Percentiles rank a stretch among this genome's conserved stretches.
These are phyloP conservation scores for Neurospora sp. DNA, from an alignment of 495 filamentous ascomycete species.

Conservation along the genomic window DNA sequence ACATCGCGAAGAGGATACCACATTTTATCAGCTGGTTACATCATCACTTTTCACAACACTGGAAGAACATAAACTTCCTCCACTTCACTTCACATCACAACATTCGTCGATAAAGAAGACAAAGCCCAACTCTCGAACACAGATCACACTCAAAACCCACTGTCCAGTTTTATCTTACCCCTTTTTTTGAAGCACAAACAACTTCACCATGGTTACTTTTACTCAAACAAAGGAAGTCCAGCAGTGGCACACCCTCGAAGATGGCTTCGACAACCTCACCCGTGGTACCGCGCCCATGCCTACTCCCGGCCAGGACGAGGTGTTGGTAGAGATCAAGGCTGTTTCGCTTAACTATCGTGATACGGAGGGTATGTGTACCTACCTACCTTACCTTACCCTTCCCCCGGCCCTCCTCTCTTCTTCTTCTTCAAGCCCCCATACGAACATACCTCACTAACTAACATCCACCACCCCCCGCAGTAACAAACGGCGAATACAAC, in stretches of 20 bases:
- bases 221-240: neutral
- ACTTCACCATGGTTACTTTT: neutral
- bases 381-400: too few species aligned
- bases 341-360: slow-evolving; percentile 53
- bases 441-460: neutral
- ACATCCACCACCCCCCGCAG: slow-evolving; percentile 14
- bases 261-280: slow-evolving; percentile 41
- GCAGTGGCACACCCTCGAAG: slow-evolving; percentile 1
- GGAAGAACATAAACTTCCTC: neutral
- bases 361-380: slow-evolving; percentile 26
- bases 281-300: slow-evolving; percentile 32
- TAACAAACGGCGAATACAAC: slow-evolving; percentile 46
- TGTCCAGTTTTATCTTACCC: too few species aligned
- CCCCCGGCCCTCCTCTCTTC: neutral
- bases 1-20: neutral
- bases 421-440: neutral
- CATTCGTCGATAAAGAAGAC: neutral
- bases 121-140: neutral
- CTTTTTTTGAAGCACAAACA: neutral
- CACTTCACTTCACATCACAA: neutral
- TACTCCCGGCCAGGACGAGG: slow-evolving; percentile 34
- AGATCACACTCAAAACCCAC: neutral
- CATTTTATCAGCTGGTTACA: neutral
- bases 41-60: neutral
- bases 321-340: slow-evolving; percentile 45